Conservation (phyloP, 805 yeast species). For the Jamesozyma gamospora region DNA sequence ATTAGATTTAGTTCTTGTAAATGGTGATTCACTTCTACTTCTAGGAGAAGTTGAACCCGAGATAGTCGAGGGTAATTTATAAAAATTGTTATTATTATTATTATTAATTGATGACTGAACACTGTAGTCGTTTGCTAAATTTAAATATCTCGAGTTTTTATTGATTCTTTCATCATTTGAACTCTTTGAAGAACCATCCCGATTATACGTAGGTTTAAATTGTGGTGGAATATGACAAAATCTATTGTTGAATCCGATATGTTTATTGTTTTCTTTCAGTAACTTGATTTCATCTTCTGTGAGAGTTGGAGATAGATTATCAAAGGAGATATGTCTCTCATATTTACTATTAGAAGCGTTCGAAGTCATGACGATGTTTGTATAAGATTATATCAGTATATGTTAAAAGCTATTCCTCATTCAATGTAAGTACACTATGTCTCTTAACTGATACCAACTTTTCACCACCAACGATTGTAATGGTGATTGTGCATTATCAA, state of each 20-base stretch:
- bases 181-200: not conserved
- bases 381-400: not conserved
- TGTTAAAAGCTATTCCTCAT: not conserved
- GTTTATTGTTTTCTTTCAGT: conserved; percentile 12
- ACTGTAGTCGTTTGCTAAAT: too few species aligned
- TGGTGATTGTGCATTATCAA: too few species aligned
- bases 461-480: too few species aligned
- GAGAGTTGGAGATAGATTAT: conserved; percentile 25
- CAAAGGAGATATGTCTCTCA: conserved; percentile 25
- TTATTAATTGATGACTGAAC: too few species aligned
- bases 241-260: conserved; percentile 17
- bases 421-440: too few species aligned
- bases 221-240: conserved; percentile 27
- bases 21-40: conserved; percentile 13
- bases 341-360: conserved; percentile 8
- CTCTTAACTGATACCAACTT: too few species aligned
- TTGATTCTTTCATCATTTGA: not conserved
- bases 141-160: too few species aligned
- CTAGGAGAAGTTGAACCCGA: not conserved
- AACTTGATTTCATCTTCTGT: conserved; percentile 22
- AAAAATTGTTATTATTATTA: too few species aligned
- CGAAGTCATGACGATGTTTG: too few species aligned
- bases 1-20: not conserved
- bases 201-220: conserved; percentile 18
- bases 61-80: not conserved